These are phyloP conservation scores for Candida nemodendra DNA, from an alignment of 805 yeast genomes.

Conservation along the genomic window DNA sequence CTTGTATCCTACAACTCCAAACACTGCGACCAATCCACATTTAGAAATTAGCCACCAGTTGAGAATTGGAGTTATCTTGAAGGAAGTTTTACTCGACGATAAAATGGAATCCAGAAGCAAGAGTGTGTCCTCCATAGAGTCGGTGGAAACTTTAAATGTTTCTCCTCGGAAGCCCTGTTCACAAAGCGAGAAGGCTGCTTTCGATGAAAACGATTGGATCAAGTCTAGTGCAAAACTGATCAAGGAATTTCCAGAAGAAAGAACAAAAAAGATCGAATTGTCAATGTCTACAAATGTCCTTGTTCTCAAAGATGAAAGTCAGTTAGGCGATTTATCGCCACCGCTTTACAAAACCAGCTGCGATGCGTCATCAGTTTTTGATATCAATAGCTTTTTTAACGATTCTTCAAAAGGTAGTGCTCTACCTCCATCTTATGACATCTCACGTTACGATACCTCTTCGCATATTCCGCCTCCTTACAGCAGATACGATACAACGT, in stretches of 20 bases:
- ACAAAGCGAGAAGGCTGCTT: conserved; percentile 6
- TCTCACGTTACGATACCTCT: no score
- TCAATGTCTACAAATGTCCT: conserved; percentile 20
- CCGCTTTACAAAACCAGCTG: conserved; percentile 15
- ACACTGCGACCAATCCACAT: conserved; percentile 13
- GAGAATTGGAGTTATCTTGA: conserved; percentile 11
- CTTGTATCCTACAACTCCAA: conserved; percentile 23
- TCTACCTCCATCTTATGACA: conserved; percentile 22
- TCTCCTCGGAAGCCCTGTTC: not conserved
- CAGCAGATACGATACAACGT: no score
- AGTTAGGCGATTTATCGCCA: conserved; percentile 23
- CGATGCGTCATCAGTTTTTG: conserved; percentile 5
- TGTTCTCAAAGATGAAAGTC: conserved; percentile 20
- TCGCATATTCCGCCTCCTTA: no score
- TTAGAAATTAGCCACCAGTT: conserved; percentile 24
- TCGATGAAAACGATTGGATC: conserved; percentile 21
- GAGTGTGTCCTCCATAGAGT: conserved; percentile 7
- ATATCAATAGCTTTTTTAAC: conserved; percentile 4
- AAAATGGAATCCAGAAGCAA: conserved; percentile 1
- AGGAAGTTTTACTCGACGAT: conserved; percentile 6
- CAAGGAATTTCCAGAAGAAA: conserved; percentile 10
- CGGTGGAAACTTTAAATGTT: conserved; percentile 8
- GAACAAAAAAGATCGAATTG: conserved; percentile 23
- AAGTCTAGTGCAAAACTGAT: conserved; percentile 20
- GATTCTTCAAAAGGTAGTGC: conserved; percentile 1